Evolutionary conservation across 1,284 basidiomycete species (phyloP).

Genomic region (Tremellales sp.): DNA sequence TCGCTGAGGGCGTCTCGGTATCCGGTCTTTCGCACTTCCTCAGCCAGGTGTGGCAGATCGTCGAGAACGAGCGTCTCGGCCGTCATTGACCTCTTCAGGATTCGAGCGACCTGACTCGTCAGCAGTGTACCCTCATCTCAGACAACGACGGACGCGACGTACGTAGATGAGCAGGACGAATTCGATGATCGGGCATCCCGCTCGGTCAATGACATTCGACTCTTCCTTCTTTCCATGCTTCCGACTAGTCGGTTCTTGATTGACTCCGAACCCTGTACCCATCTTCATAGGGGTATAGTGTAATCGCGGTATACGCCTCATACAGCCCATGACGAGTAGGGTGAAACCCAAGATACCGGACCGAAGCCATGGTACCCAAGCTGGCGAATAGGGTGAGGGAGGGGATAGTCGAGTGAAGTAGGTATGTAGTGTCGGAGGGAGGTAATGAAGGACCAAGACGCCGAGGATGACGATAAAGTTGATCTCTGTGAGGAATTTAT

Average conservation of each 20-base stretch:
- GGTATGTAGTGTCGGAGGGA: conserved; percentile 31
- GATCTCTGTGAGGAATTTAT: conserved; percentile 12
- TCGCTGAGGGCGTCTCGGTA: conserved; percentile 5
- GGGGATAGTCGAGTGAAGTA: conserved; percentile 15
- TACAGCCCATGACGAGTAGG: conserved; percentile 23
- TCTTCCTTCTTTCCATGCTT: conserved; percentile 8
- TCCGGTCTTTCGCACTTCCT: conserved; percentile 28
- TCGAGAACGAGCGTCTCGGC: conserved; percentile 26
- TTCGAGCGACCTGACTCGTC: conserved; percentile 17
- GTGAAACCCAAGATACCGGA: conserved; percentile 6
- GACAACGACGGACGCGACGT: conserved; percentile 8
- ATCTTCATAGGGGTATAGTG: conserved; percentile 29
- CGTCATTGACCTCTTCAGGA: conserved; percentile 24
- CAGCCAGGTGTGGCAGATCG: conserved; percentile 43
- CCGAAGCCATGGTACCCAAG: conserved; percentile 5
- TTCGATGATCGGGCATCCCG: conserved; percentile 36
- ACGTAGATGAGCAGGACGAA: conserved; percentile 41
- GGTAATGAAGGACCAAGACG: conserved; percentile 18
- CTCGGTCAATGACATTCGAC: conserved; percentile 41
- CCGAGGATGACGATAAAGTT: conserved; percentile 16
- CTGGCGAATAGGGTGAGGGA: conserved; percentile 4
- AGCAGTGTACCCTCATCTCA: not conserved
- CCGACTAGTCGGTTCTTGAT: conserved; percentile 11
- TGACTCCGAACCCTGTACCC: conserved; percentile 38
- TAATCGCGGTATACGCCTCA: conserved; percentile 39